phyloP scores from a whole-genome alignment of 2,329 filamentous ascomycete species.

The Aspergillus chevalieri region DNA sequence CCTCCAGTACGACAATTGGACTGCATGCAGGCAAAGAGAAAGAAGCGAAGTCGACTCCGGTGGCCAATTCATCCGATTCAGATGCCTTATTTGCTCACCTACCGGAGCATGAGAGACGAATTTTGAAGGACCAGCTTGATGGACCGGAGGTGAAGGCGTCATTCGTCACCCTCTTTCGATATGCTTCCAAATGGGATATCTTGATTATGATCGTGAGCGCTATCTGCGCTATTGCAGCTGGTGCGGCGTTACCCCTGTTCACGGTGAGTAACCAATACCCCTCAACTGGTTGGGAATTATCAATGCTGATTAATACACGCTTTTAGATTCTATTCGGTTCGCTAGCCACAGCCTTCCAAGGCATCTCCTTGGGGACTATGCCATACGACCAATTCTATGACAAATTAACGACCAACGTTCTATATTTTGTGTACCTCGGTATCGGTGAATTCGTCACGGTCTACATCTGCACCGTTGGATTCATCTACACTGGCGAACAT shows the following conservation, averaged over 20 bases:
- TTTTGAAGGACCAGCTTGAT: conserved; percentile 63
- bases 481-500: conserved; percentile 81
- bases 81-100: conserved; percentile 57
- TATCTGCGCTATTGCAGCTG: conserved; percentile 63
- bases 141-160: conserved; percentile 59
- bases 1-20: neutral
- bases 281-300: too few relatives aligned
- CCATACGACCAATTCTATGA: conserved; percentile 52
- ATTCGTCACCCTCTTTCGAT: conserved; percentile 62
- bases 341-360: conserved; percentile 65
- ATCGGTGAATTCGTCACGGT: conserved; percentile 72
- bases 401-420: conserved; percentile 57
- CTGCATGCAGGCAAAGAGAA: conserved; percentile 9
- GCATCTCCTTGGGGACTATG: conserved; percentile 50
- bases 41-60: conserved; percentile 38
- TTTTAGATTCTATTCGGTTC: conserved; percentile 62
- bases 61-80: conserved; percentile 14
- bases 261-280: conserved; percentile 46
- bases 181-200: conserved; percentile 60
- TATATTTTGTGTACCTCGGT: conserved; percentile 82
- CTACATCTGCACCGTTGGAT: conserved; percentile 77
- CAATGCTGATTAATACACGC: conserved; percentile 5
- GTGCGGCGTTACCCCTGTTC: conserved; percentile 72
- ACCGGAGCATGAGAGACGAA: conserved; percentile 57
- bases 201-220: conserved; percentile 57